phyloP scores from a whole-genome alignment of 1,284 basidiomycete genomes.

The Apiotrichum veenhuisii region DNA sequence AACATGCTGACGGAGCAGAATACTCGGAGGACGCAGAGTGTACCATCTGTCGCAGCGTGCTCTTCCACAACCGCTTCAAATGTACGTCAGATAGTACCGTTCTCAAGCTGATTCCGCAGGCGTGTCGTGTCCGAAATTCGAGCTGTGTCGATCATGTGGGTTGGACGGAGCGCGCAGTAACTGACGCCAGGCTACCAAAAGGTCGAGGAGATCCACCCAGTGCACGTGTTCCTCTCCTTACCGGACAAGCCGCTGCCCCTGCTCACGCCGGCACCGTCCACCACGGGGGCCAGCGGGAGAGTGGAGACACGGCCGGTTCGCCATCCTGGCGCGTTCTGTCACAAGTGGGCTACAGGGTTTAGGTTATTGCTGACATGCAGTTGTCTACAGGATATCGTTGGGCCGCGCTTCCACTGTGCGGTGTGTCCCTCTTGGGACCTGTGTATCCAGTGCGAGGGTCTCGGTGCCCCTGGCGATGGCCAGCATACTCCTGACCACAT shows the following conservation, averaged over 20 bases:
- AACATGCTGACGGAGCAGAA: slow-evolving; percentile 26
- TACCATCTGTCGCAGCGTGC: slow-evolving; percentile 67
- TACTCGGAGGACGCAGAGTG: slow-evolving; percentile 65
- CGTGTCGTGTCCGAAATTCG: slow-evolving; percentile 70
- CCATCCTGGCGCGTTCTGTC: slow-evolving; percentile 50
- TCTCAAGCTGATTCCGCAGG: slow-evolving; percentile 26
- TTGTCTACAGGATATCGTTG: slow-evolving; percentile 80
- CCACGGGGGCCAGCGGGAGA: background rate
- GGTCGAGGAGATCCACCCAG: slow-evolving; percentile 83
- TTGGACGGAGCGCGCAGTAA: background rate
- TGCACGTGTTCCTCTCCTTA: slow-evolving; percentile 74
- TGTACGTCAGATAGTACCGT: slow-evolving; percentile 52
- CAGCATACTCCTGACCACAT: slow-evolving; percentile 60
- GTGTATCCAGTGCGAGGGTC: slow-evolving; percentile 82
- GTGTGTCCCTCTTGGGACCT: slow-evolving; percentile 63
- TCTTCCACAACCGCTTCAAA: slow-evolving; percentile 68
- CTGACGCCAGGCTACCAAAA: slow-evolving; percentile 28
- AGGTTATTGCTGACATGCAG: slow-evolving; percentile 49
- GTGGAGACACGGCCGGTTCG: slow-evolving; percentile 19
- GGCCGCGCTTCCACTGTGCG: slow-evolving; percentile 83
- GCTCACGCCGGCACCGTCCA: slow-evolving; percentile 3
- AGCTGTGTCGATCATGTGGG: slow-evolving; percentile 75
- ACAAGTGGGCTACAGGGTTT: slow-evolving; percentile 59
- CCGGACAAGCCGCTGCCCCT: slow-evolving; percentile 54
- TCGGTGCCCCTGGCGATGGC: slow-evolving; percentile 52